phyloP scores from a whole-genome alignment of 2,329 filamentous ascomycete species.

The Aspergillus latus region DNA sequence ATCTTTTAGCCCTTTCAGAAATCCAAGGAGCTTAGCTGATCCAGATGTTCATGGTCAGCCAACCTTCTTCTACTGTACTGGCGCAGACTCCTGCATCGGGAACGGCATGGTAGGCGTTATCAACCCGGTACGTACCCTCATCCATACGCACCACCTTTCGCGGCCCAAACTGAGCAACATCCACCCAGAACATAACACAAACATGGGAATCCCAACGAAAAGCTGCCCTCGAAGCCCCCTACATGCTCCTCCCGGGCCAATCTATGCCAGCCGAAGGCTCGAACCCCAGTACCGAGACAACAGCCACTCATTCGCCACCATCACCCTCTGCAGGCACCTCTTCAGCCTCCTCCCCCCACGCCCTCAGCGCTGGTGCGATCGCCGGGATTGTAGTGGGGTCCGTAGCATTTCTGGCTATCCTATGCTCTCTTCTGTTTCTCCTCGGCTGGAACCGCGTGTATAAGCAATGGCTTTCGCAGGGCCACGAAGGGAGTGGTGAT shows the following conservation, averaged over 20 bases:
- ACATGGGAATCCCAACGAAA: conserved; percentile 51
- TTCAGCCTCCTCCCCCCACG: conserved; percentile 11
- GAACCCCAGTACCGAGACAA: not conserved
- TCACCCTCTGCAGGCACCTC: conserved; percentile 16
- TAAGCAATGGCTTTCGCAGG: conserved; percentile 31
- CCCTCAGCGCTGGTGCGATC: conserved; percentile 52
- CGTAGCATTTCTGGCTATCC: conserved; percentile 47
- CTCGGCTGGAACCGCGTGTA: conserved; percentile 39
- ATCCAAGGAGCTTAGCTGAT: not conserved
- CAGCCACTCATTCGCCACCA: conserved; percentile 5
- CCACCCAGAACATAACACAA: conserved; percentile 46
- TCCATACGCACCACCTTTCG: not conserved
- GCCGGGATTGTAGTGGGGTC: conserved; percentile 60
- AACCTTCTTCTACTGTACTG: conserved; percentile 70
- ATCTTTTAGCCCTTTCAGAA: not conserved
- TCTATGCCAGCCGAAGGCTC: conserved; percentile 52
- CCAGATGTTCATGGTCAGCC: conserved; percentile 39
- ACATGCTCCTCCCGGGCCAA: conserved; percentile 58
- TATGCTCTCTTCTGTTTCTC: conserved; percentile 45
- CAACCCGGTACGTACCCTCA: conserved; percentile 56
- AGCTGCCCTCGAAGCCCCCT: conserved; percentile 50
- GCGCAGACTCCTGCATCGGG: conserved; percentile 62
- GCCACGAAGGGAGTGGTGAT: conserved; percentile 26
- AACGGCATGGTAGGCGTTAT: conserved; percentile 75
- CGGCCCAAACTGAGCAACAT: not conserved